Conservation (phyloP, 805 yeast genomes). For the Candida nanaspora region DNA sequence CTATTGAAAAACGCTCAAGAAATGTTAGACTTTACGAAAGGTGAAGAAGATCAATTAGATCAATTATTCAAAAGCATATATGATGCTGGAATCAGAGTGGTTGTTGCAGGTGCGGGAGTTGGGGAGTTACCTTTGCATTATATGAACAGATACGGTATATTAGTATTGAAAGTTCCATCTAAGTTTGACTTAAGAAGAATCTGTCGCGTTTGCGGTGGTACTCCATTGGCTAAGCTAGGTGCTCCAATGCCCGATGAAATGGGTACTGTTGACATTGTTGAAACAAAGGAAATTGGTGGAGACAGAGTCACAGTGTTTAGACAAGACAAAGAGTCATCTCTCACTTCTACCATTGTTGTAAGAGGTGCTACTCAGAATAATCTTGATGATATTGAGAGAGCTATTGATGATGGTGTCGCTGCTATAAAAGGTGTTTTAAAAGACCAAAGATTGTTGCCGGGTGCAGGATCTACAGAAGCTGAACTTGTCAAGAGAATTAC, state of each 20-base stretch:
- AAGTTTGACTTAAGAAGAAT: conserved; percentile 92
- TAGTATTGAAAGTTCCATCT: conserved; percentile 85
- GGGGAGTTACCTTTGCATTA: conserved; percentile 94
- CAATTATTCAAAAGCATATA: conserved; percentile 73
- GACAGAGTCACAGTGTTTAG: conserved; percentile 93
- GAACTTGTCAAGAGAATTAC: conserved; percentile 77
- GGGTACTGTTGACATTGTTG: conserved; percentile 82
- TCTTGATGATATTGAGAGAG: conserved; percentile 92
- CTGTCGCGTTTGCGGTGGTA: conserved; percentile 95
- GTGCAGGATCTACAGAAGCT: conserved; percentile 94
- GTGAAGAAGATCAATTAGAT: conserved; percentile 93
- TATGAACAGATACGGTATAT: conserved; percentile 75
- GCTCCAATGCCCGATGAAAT: conserved; percentile 94
- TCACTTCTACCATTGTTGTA: conserved; percentile 87
- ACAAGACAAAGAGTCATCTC: conserved; percentile 57
- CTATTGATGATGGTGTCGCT: conserved; percentile 94
- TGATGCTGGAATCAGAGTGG: conserved; percentile 80
- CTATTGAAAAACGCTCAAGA: conserved; percentile 92
- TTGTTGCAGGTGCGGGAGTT: conserved; percentile 89
- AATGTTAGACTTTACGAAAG: conserved; percentile 92
- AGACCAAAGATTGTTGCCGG: conserved; percentile 78
- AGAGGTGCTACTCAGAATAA: conserved; percentile 95
- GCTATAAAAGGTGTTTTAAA: conserved; percentile 84
- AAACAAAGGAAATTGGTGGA: conserved; percentile 92
- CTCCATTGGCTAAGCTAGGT: conserved; percentile 89